phyloP scores from a whole-genome alignment of 805 yeast genomes.

The Metschnikowia kofuensis region DNA sequence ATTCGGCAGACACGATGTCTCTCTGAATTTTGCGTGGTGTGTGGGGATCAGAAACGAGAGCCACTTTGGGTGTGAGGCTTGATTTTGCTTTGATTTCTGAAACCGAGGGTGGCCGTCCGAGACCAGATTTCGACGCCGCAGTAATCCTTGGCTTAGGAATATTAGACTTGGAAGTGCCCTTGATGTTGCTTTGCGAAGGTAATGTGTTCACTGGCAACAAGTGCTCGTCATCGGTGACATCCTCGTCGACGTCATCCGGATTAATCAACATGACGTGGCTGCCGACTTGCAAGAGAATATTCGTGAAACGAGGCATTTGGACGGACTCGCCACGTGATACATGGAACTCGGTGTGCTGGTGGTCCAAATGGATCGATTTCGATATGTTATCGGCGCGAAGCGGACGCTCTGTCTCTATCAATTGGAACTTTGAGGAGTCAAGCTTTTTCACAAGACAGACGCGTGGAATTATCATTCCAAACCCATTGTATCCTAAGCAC shows the following conservation, averaged over 20 bases:
- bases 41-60: neutral
- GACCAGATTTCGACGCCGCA: neutral
- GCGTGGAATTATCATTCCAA: constrained; percentile 62
- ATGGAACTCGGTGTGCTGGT: constrained; percentile 49
- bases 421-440: constrained; percentile 18
- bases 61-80: constrained; percentile 6
- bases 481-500: constrained; percentile 84
- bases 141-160: neutral
- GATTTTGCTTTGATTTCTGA: neutral
- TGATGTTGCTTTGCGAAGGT: neutral
- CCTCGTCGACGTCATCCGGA: constrained; percentile 43
- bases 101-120: neutral
- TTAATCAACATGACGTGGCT: constrained; percentile 58
- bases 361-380: constrained; percentile 41
- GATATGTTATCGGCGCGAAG: constrained; percentile 20
- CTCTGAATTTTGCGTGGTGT: constrained; percentile 7
- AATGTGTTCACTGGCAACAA: neutral
- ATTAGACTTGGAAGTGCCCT: too few species aligned
- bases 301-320: constrained; percentile 58
- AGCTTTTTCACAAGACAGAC: constrained; percentile 31
- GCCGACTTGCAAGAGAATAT: constrained; percentile 66
- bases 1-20: constrained; percentile 1
- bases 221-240: constrained; percentile 44
- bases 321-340: constrained; percentile 64
- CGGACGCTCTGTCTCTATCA: constrained; percentile 22